Base-by-base conservation (phyloP, 371 early-diverging fungal species). In the Mycotypha africana region DNA sequence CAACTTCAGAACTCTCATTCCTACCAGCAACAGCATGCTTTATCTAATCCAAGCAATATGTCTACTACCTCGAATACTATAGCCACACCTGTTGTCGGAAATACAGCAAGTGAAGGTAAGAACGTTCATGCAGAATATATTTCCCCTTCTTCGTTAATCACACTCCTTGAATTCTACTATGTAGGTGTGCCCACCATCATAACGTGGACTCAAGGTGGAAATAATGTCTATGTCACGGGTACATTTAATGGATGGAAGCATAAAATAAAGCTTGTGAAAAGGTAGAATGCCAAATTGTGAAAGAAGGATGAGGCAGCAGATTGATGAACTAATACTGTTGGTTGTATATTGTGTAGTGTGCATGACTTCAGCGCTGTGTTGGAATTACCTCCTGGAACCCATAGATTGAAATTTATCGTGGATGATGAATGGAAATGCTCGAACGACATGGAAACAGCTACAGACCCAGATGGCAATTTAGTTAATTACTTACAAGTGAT, bases 171-270 rank as follows among this genome's bases (percentile, higher is more conserved):
- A 37, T 38, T 25, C 6, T 8, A 22, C 14, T 20, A 31, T 9
- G 22, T 45, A 64, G 73, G 67, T 17, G 61, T 91, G 32, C 85
- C 87, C 1, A 90, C 91, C 12, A 89, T 96, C 44, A 85, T 96
- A 19, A 82, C 82, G 17, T 97, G 97, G 97, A 78, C 84, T 11
- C 88, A 91, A 51, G 91, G 88, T 16, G 96, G 93, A 16, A 65
- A 82, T 14, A 79, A 72, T 42, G 98, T 97, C 3, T 92, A 86
- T 65, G 79, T 97, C 12, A 93, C 96, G 3, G 98, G 98, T 15
- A 92, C 94, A n/a, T 97, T 97, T 58, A 95, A 95, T 70, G 88
- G 90, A 37, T 97, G 98, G 98, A 90, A 88, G 56, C 88, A 91
- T 54, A 93, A 94, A 70, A 86, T 96, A 23, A 82, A 82, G 47